Evolutionary conservation across 2,329 filamentous ascomycete genomes (phyloP), one percentile per base, ranked within the genome.

Genomic region (Iodosphaeria phyllophila): DNA sequence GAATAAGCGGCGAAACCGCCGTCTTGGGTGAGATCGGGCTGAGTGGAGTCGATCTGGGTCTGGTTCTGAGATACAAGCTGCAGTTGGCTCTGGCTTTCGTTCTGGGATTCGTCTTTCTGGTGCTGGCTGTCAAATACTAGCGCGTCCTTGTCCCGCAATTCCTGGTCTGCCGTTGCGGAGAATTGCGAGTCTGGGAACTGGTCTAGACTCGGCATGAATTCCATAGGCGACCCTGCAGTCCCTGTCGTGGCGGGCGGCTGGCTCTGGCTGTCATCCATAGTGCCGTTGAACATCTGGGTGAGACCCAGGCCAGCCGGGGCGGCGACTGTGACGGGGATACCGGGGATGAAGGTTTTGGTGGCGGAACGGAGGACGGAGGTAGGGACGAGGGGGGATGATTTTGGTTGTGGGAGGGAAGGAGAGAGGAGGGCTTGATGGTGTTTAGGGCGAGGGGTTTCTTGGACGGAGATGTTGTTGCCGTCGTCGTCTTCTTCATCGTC

Each of bases 221-320:
- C 47, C 16, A 56, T 48, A 5, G 58, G 60, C 11, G 60, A 46
- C 16, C 37, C 37, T n/a, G n/a, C n/a, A n/a, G n/a, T n/a, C n/a
- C n/a, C n/a, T n/a, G n/a, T n/a, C n/a, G n/a, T n/a, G n/a, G n/a
- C n/a, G n/a, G n/a, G n/a, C n/a, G n/a, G 16, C 31, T 39, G 9
- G 33, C 32, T 9, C 36, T 68, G 61, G 35, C 60, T 68, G 44
- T 56, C 70, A 23, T 78, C 82, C 69, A 93, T 76, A 1, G 83
- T 92, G 8, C 80, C 80, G 5, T 77, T 78, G 43, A 92, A 93
- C 32, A 89, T 86, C 39, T 92, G 84, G 0, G 82, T 91, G 22
- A 92, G 59, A 7, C 80, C 77, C 20, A 92, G 52, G 3, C 69
- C 70, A 18, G 67, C 69, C 13, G 67, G 58, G 0, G 59, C 64